These are phyloP conservation scores for Gnaphalium uliginosum DNA, from an alignment of 129 eudicot species.

Conservation along the genomic window DNA sequence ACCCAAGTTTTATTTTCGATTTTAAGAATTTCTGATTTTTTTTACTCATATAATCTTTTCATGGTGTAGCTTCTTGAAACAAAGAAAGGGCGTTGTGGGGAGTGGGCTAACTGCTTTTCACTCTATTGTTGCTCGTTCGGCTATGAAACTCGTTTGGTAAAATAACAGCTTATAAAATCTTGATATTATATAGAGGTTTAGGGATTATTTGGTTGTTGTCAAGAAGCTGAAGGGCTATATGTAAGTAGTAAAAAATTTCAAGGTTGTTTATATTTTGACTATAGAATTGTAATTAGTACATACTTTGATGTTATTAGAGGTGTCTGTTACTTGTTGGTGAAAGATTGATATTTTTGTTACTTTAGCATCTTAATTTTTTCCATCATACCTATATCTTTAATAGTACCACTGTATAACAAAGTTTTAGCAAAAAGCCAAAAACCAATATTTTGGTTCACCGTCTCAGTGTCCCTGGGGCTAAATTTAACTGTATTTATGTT, in stretches of 20 bases:
- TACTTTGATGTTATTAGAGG: background rate
- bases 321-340: background rate
- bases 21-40: slow-evolving; percentile 17
- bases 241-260: background rate
- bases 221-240: background rate
- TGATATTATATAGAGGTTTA: slow-evolving; percentile 1
- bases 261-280: background rate
- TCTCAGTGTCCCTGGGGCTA: background rate
- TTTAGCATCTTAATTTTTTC: background rate
- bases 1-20: slow-evolving; percentile 19
- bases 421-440: background rate
- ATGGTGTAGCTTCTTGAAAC: slow-evolving; percentile 88
- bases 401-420: background rate
- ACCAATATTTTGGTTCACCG: background rate
- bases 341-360: slow-evolving; percentile 4
- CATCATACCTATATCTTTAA: background rate
- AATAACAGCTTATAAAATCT: slow-evolving; percentile 24
- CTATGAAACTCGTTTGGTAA: slow-evolving; percentile 89
- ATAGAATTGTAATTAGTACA: background rate
- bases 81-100: slow-evolving; percentile 96
- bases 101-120: slow-evolving; percentile 99
- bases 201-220: slow-evolving; percentile 11
- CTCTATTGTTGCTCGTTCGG: slow-evolving; percentile 93
- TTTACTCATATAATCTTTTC: slow-evolving; percentile 24
- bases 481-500: background rate